These are phyloP conservation scores for Flaveria ramosissima DNA, from an alignment of 129 eudicot species.

Conservation along the genomic window DNA sequence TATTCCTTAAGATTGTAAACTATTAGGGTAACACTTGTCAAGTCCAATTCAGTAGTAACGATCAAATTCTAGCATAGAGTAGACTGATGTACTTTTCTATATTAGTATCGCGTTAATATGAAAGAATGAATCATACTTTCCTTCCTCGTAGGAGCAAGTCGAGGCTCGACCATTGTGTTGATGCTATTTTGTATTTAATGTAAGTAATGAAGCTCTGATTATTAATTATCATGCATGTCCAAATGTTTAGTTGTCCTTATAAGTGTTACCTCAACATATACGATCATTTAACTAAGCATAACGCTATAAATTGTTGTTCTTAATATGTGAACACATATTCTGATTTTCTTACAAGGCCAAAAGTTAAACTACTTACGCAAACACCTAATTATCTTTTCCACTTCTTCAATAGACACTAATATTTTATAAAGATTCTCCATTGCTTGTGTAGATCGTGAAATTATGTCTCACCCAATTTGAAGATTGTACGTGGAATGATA, in stretches of 20 bases:
- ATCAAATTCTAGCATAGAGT: too few relatives aligned
- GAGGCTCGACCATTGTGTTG: too few relatives aligned
- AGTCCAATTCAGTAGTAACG: too few relatives aligned
- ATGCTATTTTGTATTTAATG: too few relatives aligned
- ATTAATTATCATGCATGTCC: background rate
- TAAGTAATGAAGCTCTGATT: background rate
- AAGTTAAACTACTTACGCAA: background rate
- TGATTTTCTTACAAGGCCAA: background rate
- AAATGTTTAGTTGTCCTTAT: background rate
- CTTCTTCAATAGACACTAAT: conserved; percentile 3
- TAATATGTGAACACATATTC: background rate
- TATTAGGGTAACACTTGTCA: too few relatives aligned
- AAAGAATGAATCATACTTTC: too few relatives aligned
- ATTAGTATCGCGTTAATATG: too few relatives aligned
- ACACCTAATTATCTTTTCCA: background rate
- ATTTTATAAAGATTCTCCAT: conserved; percentile 5
- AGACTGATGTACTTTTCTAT: too few relatives aligned
- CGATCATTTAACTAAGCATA: background rate
- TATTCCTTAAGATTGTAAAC: too few relatives aligned
- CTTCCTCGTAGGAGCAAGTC: too few relatives aligned
- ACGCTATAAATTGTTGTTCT: background rate
- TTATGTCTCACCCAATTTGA: background rate
- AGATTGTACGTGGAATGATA: conserved; percentile 17
- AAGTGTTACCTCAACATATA: background rate
- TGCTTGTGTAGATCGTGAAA: background rate